phyloP scores from a whole-genome alignment of 495 filamentous ascomycete genomes.

The Viridothelium virens region DNA sequence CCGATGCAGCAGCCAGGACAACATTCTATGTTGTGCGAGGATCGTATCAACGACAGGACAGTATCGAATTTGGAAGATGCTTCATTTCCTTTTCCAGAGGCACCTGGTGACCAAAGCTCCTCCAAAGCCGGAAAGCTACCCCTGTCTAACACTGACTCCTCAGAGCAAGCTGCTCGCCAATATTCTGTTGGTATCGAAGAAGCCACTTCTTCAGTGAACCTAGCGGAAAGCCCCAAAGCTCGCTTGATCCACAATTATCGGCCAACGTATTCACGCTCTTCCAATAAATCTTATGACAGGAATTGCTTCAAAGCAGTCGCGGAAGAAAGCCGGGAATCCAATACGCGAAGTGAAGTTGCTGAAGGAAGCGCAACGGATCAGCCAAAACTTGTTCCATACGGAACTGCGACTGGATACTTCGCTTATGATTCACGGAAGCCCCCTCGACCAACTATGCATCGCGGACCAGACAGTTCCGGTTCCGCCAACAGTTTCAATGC shows the following conservation, averaged over 20 bases:
- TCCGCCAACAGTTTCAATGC: neutral
- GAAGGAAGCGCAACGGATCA: neutral
- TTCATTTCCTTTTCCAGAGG: neutral
- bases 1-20: neutral
- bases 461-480: neutral
- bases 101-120: neutral
- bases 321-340: neutral
- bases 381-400: conserved; percentile 1
- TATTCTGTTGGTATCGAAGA: neutral
- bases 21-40: neutral
- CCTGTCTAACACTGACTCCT: neutral
- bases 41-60: neutral
- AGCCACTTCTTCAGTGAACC: neutral
- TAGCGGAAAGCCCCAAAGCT: neutral
- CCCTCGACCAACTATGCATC: neutral
- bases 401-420: neutral
- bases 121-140: neutral
- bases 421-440: neutral
- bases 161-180: neutral
- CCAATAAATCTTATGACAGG: no score
- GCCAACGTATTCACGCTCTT: no score
- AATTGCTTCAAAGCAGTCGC: no score
- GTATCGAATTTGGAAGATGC: neutral
- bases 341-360: neutral
- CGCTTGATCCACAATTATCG: no score